phyloP scores from a whole-genome alignment of 306 rosid species.

The Spatholobus suberectus region DNA sequence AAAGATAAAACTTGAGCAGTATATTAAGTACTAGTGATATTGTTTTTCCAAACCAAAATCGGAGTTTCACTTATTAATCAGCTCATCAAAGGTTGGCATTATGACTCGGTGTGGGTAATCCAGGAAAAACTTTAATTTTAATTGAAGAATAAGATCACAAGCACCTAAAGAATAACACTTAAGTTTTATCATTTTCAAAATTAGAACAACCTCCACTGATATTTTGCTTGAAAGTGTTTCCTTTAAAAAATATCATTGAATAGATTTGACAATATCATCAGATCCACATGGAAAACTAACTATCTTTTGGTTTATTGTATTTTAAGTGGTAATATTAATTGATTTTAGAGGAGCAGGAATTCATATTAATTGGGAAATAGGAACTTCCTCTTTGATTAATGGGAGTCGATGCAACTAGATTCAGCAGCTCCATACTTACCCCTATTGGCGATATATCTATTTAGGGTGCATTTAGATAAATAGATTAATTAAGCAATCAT shows the following conservation, averaged over 20 bases:
- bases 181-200: not conserved
- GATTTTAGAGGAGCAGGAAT: not conserved
- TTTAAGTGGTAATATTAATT: not conserved
- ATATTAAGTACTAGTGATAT: not conserved
- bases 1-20: not conserved
- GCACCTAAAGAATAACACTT: not conserved
- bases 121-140: not conserved
- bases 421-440: not conserved
- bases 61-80: not conserved
- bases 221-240: not conserved
- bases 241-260: not conserved
- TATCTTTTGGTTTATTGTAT: not conserved
- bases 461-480: not conserved
- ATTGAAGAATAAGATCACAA: not conserved
- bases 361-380: not conserved
- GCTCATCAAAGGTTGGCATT: not conserved
- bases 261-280: slow-evolving; percentile 12
- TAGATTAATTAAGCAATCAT: not conserved
- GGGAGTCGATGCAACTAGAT: not conserved
- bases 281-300: not conserved
- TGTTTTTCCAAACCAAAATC: not conserved
- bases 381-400: not conserved
- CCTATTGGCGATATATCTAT: not conserved
- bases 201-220: slow-evolving; percentile 10
- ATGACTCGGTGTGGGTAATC: not conserved